phyloP scores from a whole-genome alignment of 2,329 filamentous ascomycete genomes.

The Sporothrix humicola region DNA sequence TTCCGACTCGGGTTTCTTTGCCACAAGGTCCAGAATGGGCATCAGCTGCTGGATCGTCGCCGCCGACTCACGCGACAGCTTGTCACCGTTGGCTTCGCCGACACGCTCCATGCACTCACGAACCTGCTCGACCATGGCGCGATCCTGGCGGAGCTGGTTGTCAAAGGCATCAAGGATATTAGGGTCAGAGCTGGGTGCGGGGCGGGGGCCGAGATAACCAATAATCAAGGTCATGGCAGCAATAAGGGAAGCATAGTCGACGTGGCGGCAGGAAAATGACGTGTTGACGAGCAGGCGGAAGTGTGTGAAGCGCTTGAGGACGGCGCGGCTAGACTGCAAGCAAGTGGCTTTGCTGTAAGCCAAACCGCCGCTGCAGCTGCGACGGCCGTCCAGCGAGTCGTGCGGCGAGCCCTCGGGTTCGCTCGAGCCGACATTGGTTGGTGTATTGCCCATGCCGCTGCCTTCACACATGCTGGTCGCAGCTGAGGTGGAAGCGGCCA shows the following conservation, averaged over 20 bases:
- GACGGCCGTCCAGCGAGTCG: neutral
- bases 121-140: constrained; percentile 47
- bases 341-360: constrained; percentile 57
- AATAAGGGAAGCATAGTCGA: constrained; percentile 59
- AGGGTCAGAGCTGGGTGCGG: constrained; percentile 21
- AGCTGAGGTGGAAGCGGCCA: constrained; percentile 5
- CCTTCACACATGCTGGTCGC: neutral
- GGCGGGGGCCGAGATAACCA: constrained; percentile 52
- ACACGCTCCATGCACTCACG: constrained; percentile 50
- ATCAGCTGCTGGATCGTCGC: constrained; percentile 52
- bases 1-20: constrained; percentile 16
- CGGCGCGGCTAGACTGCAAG: constrained; percentile 57
- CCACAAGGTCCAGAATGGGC: constrained; percentile 48
- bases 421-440: neutral
- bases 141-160: constrained; percentile 46
- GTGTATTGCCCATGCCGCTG: neutral
- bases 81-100: constrained; percentile 49
- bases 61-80: constrained; percentile 50
- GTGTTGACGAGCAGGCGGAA: constrained; percentile 51
- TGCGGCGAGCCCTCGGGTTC: neutral
- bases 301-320: constrained; percentile 56
- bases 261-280: constrained; percentile 53
- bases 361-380: constrained; percentile 39
- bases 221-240: constrained; percentile 58
- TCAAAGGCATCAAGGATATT: constrained; percentile 33